phyloP scores from a whole-genome alignment of 305 asterid genomes.

The Euphrasia arctica region DNA sequence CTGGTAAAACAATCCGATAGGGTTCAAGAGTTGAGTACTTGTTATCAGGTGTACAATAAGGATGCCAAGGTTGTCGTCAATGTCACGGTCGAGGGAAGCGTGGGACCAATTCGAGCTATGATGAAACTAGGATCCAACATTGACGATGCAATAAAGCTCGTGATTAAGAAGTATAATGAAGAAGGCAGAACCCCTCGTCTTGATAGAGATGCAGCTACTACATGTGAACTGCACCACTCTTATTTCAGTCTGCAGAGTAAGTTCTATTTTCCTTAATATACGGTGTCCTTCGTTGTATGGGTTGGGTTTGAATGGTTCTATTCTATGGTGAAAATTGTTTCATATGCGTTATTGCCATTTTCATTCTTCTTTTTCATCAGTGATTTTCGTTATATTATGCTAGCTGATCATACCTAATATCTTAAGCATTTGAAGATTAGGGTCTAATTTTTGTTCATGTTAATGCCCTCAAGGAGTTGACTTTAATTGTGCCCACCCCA shows the following conservation, averaged over 20 bases:
- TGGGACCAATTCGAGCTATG: conserved; percentile 69
- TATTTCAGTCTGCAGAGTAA: conserved; percentile 69
- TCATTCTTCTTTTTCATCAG: no score
- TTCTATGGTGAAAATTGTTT: not conserved
- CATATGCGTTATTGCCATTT: not conserved
- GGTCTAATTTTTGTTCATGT: not conserved
- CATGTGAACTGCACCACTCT: conserved; percentile 53
- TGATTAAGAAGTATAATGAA: conserved; percentile 48
- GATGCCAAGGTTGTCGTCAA: conserved; percentile 75
- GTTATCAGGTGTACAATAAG: conserved; percentile 40
- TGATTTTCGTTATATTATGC: no score
- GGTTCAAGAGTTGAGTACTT: not conserved
- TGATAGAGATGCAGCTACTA: conserved; percentile 40
- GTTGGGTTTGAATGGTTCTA: no score
- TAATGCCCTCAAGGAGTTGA: not conserved
- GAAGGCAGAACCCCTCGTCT: conserved; percentile 71
- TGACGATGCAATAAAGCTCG: conserved; percentile 57
- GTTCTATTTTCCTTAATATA: conserved; percentile 21
- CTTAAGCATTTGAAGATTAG: not conserved
- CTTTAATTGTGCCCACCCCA: not conserved
- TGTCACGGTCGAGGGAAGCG: conserved; percentile 78
- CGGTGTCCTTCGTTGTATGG: not conserved
- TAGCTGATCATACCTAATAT: not conserved
- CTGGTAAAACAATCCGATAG: not conserved
- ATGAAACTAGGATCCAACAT: conserved; percentile 65